phyloP scores from a whole-genome alignment of 1,284 basidiomycete species.

The Trametes sp. region DNA sequence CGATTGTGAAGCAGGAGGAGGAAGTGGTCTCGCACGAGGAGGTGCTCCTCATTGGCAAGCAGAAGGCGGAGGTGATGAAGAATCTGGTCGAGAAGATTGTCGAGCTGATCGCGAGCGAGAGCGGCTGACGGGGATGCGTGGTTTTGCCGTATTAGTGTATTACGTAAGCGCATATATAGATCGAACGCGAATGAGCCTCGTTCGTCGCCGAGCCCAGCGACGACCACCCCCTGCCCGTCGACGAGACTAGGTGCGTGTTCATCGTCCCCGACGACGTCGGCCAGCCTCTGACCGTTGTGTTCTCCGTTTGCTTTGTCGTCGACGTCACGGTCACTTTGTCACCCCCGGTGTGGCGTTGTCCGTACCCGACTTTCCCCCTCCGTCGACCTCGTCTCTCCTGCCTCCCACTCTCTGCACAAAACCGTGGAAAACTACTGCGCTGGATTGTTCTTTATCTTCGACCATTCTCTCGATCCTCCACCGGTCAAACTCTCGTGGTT shows the following conservation, averaged over 20 bases:
- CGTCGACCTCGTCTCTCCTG: constrained; percentile 6
- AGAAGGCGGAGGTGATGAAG: constrained; percentile 77
- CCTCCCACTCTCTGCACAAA: background rate
- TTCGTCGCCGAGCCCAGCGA: constrained; percentile 23
- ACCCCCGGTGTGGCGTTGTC: constrained; percentile 11
- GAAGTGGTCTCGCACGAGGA: constrained; percentile 82
- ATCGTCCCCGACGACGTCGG: constrained; percentile 13
- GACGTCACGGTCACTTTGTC: constrained; percentile 6
- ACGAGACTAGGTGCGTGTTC: constrained; percentile 27
- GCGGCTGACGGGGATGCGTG: constrained; percentile 27
- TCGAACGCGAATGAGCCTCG: constrained; percentile 6
- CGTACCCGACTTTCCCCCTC: constrained; percentile 3
- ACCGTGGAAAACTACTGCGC: background rate
- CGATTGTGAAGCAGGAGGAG: constrained; percentile 48
- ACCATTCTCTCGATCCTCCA: background rate
- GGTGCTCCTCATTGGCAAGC: constrained; percentile 73
- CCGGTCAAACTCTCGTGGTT: background rate
- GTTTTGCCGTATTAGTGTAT: constrained; percentile 23
- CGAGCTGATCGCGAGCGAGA: constrained; percentile 43
- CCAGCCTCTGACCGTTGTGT: constrained; percentile 11
- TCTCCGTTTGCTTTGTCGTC: constrained; percentile 8
- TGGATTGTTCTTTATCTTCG: background rate
- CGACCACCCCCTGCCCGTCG: constrained; percentile 26
- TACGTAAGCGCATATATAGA: constrained; percentile 29
- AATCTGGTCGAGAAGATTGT: constrained; percentile 70